Base-by-base conservation (phyloP, 768 basidiomycete genomes). In the Panaeolus cyanescens region DNA sequence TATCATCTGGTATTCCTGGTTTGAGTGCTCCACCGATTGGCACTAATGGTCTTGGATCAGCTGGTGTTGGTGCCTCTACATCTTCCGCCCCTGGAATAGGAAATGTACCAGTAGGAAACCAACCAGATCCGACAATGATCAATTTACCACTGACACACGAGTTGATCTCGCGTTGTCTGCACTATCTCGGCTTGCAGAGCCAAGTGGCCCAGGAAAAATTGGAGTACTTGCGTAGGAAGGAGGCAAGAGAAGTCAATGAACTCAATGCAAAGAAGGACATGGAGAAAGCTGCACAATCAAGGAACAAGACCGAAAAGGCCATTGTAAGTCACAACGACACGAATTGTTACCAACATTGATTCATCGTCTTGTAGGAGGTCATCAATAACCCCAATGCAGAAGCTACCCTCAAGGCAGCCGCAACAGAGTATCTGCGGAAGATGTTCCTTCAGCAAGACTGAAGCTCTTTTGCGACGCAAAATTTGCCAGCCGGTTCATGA, bases 351-450 rank as follows among this genome's bases (percentile, higher is more conserved):
- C 13, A 15, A 8, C 30, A 25, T 28, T 50, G 13, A 50, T 15
- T 53, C 54, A 25, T 42, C 40, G 33, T 42, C 56, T 60, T 56
- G 59, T 56, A 83, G 78, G 88, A 90, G 56, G 62, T 92, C 37
- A 73, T 92, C 63, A 78, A 80, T 20, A 90, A 86, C 63, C 80
- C 82, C 5, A 76, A 74, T 34, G 79, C 85, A 7, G 88, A 90
- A 62, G 78, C 79, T n/a, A 77, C 80, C 10, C 79, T 91, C 57
- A 87, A 85, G 71, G 83, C 85, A 65, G 85, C 85, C 4, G 90
- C 89, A 3, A 81, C 85, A 40, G 89, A 91, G 55, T 92, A 89
- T 74, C 74, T 92, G 65, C 89, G 88, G 74, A 87, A 83, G 68
- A 74, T 90, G 30, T 87, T 91, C 63, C 70, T 75, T 50, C 3